These are phyloP conservation scores for Lentinula novae-zelandiae DNA, from an alignment of 1,284 basidiomycete species.

Conservation along the genomic window DNA sequence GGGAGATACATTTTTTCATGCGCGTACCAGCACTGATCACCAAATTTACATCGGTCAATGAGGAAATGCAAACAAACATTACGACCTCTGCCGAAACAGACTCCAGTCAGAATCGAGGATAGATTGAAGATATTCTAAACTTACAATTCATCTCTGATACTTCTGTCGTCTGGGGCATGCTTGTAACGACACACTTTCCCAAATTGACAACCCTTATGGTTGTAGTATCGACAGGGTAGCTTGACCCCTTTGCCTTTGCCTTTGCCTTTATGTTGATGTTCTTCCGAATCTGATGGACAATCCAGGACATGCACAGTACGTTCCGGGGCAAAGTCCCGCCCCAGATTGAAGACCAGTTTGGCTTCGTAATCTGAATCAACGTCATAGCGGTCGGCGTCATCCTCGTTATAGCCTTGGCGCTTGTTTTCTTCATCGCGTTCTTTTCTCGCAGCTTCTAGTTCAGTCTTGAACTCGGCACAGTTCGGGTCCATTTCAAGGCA, in stretches of 20 bases:
- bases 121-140: background rate
- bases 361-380: background rate
- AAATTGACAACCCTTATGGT: background rate
- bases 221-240: constrained; percentile 2
- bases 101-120: background rate
- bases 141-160: constrained; percentile 5
- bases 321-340: background rate
- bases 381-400: background rate
- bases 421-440: background rate
- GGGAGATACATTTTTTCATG: constrained; percentile 2
- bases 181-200: constrained; percentile 2
- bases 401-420: background rate
- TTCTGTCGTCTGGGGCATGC: constrained; percentile 7
- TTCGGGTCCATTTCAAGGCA: constrained; percentile 1
- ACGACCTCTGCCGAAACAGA: background rate
- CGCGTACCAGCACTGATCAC: background rate
- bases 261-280: background rate
- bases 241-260: background rate
- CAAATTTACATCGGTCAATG: constrained; percentile 6
- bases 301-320: background rate
- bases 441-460: background rate
- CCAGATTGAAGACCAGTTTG: background rate
- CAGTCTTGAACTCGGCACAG: background rate
- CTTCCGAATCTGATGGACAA: constrained; percentile 6
- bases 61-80: constrained; percentile 5